Evolutionary conservation across 768 basidiomycete species (phyloP).

Genomic region (Collybia sp.): DNA sequence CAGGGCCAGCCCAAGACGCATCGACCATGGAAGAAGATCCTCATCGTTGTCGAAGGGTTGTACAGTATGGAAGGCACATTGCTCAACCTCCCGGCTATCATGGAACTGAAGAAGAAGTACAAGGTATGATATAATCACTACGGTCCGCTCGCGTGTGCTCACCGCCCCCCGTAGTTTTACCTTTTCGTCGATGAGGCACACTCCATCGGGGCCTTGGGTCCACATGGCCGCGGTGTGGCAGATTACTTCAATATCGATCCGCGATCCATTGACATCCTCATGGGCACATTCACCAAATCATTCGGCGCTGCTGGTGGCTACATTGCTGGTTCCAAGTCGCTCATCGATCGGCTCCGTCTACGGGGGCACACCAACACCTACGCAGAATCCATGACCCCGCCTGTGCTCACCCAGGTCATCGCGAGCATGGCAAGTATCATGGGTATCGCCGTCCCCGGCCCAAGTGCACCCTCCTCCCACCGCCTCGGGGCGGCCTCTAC

Average conservation of each 20-base stretch:
- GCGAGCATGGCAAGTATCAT: constrained; percentile 96
- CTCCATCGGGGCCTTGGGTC: constrained; percentile 93
- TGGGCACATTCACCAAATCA: constrained; percentile 98
- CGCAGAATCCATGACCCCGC: constrained; percentile 86
- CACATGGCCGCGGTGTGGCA: constrained; percentile 89
- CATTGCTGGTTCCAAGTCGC: constrained; percentile 75
- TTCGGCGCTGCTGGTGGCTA: constrained; percentile 96
- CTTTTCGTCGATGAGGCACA: constrained; percentile 97
- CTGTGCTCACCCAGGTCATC: constrained; percentile 87
- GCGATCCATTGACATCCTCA: constrained; percentile 80
- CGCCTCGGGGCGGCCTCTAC: constrained; percentile 21
- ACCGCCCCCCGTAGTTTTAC: constrained; percentile 64
- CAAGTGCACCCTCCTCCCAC: constrained; percentile 24
- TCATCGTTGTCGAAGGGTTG: constrained; percentile 90
- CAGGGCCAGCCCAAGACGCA: constrained; percentile 98
- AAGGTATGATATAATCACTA: constrained; percentile 54
- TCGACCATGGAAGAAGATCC: constrained; percentile 98
- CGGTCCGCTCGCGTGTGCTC: not conserved
- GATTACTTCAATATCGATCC: constrained; percentile 92
- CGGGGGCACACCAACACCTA: constrained; percentile 80
- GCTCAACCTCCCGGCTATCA: constrained; percentile 73
- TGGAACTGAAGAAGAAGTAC: constrained; percentile 90
- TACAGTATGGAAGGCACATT: constrained; percentile 99
- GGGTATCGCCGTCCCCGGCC: constrained; percentile 55
- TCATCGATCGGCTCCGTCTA: constrained; percentile 80